These are phyloP conservation scores for Metschnikowia henanensis DNA, from an alignment of 805 yeast species.

Conservation along the genomic window DNA sequence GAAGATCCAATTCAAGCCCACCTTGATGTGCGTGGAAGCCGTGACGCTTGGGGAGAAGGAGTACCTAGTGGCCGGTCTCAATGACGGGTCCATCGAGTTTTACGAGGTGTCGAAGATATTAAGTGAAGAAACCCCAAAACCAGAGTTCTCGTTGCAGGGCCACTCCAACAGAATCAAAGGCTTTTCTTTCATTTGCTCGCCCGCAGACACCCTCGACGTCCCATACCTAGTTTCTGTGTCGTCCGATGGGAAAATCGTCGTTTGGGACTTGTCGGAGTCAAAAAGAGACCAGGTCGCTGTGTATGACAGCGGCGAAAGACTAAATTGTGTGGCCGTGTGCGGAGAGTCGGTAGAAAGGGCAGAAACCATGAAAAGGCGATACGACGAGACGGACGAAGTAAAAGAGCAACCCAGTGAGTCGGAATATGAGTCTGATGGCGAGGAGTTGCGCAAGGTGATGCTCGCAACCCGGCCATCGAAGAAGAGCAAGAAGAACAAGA, in stretches of 20 bases:
- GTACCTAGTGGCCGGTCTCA: conserved; percentile 65
- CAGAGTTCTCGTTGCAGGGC: conserved; percentile 66
- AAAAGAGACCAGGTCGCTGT: conserved; percentile 82
- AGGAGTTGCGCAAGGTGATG: conserved; percentile 59
- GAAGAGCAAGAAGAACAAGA: conserved; percentile 32
- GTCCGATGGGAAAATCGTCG: conserved; percentile 90
- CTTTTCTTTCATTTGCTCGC: conserved; percentile 50
- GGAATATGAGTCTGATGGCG: conserved; percentile 76
- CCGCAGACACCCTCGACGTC: conserved; percentile 29
- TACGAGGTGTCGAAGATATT: conserved; percentile 35
- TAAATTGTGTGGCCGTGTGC: conserved; percentile 79
- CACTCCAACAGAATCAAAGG: conserved; percentile 88
- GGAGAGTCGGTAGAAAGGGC: conserved; percentile 77
- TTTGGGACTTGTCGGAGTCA: conserved; percentile 67
- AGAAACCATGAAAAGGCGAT: conserved; percentile 64
- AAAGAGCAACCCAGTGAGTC: conserved; percentile 49
- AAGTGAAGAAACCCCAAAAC: conserved; percentile 27
- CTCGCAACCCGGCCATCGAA: conserved; percentile 47
- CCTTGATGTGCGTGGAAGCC: conserved; percentile 69
- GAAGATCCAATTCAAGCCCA: conserved; percentile 50
- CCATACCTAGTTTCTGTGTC: conserved; percentile 76
- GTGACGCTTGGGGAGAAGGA: conserved; percentile 47
- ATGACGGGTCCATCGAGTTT: conserved; percentile 70
- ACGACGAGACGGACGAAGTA: conserved; percentile 33
- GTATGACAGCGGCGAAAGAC: conserved; percentile 86